Conservation (phyloP, 768 basidiomycete species). For the Hygrophorus russula region DNA sequence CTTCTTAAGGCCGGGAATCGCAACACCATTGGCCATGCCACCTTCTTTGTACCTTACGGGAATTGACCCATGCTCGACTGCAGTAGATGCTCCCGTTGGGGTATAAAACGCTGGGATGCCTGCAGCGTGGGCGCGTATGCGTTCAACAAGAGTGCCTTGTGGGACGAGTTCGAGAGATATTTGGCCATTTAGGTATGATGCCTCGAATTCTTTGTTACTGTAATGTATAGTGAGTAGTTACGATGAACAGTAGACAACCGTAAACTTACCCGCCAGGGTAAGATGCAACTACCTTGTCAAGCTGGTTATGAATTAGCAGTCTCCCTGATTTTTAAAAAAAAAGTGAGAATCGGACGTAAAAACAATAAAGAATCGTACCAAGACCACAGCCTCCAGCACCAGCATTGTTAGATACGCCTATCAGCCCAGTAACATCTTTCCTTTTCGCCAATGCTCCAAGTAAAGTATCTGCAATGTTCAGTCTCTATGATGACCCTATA, state of each 20-base stretch:
- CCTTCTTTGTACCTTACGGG: slow-evolving; percentile 71
- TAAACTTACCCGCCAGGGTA: slow-evolving; percentile 77
- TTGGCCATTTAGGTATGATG: slow-evolving; percentile 66
- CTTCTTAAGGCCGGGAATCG: slow-evolving; percentile 63
- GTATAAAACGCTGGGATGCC: slow-evolving; percentile 94
- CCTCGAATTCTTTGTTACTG: slow-evolving; percentile 83
- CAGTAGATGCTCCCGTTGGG: slow-evolving; percentile 80
- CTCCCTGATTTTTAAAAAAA: slow-evolving; percentile 35
- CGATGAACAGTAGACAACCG: background rate
- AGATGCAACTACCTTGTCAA: slow-evolving; percentile 78
- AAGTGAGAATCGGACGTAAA: slow-evolving; percentile 3
- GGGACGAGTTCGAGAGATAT: slow-evolving; percentile 85
- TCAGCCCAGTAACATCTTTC: slow-evolving; percentile 62
- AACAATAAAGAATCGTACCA: slow-evolving; percentile 26
- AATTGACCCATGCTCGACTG: slow-evolving; percentile 69
- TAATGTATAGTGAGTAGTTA: background rate
- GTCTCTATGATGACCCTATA: too few species aligned
- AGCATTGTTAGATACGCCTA: slow-evolving; percentile 84
- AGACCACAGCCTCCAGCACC: slow-evolving; percentile 62
- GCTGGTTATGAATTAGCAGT: slow-evolving; percentile 61
- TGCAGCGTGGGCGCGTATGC: slow-evolving; percentile 79
- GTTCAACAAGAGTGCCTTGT: slow-evolving; percentile 84
- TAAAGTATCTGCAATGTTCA: slow-evolving; percentile 51
- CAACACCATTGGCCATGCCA: slow-evolving; percentile 59
- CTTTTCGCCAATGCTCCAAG: slow-evolving; percentile 67